Evolutionary conservation across 2,329 filamentous ascomycete species (phyloP), one percentile per base, ranked within the genome.

Genomic region (Bisporella sp.): DNA sequence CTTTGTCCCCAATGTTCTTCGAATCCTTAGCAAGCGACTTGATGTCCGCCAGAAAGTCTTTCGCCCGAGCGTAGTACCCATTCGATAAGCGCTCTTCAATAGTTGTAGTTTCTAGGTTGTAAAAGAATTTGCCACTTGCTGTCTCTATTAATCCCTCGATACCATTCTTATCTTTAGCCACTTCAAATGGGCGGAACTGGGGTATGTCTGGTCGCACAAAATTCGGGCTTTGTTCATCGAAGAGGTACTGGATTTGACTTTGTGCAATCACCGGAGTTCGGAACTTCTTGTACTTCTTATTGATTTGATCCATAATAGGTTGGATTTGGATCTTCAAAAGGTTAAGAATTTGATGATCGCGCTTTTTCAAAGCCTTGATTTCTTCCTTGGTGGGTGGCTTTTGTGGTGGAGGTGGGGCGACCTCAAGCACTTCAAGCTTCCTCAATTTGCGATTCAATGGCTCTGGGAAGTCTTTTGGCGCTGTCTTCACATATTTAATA

Each of bases 51-150:
- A 95, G 70, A 64, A 96, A 99, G 65, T 96, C 92, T 60, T 85
- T 85, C 0, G 91, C 89, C 8, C 91, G 82, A 59, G 90, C 89
- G 69, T 99, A 99, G 69, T 89, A 99, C 5, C 93, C 93, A 66
- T 99, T 97, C 4, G 90, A 95, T 33, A 99, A 74, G n/a, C 93
- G 84, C 66, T 96, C 90, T 71, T 99, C 93, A 48, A 99, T 96
- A 1, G 87, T 92, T 4, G 85, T 85, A 8, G 92, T 87, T 64
- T 97, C 91, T 43, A 99, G 74, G 59, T 99, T 99, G 73, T 96
- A 97, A 67, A 85, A 97, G 67, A 91, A 93, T 66, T 93, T 96
- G 51, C 82, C 82, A 1, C 82, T 88, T 2, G 78, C 77, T 5
- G 81, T 82, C 57, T 97, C 87, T 39, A 82, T 75, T 42, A 99